Base-by-base conservation (phyloP, 495 filamentous ascomycete species). In the Poronia punctata region DNA sequence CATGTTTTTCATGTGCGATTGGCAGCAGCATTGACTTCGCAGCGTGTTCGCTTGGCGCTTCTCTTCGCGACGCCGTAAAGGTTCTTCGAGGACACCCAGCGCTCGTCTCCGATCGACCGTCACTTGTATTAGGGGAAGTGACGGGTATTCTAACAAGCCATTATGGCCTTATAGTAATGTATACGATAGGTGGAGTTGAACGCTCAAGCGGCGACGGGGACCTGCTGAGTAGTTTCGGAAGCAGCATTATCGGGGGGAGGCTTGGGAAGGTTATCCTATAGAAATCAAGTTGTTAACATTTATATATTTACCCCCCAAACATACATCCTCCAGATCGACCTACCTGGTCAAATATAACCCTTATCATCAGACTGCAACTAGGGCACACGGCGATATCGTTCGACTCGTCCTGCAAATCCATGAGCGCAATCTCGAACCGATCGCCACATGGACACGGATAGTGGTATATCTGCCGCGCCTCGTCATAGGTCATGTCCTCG, bases 381-480 rank as follows among this genome's bases (percentile, higher is more conserved):
- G 92, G 93, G 59, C 92, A 98, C 5, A 97, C 88, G 0, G 83
- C 92, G 40, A 97, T 84, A 28, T 97, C 88, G 56, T 89, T 83
- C 3, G 82, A 84, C 19, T 59, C 52, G 50, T 96, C 89, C 34
- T 82, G 76, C 46, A 98, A 64, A 60, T 97, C 89, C 27, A 70
- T 72, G 34, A 97, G 78, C 12, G 74, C 74, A 56, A 98, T 97
- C 67, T 96, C 85, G 68, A 98, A 98, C 24, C 87, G 82, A 67
- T 98, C 92, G 62, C 92, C 92, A 62, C 92, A 98, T 0, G 92
- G 92, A 59, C 92, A 98, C 11, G 92, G 92, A 62, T 88, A 95
- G 61, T 88, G 84, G 65, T 95, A 98, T 54, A 94, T 79, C 61
- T 93, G 80, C 15, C 86, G 70, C 3, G 72, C 72, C 17, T 80